A percentile compares a stretch with the other conserved stretches of the same genome.
These are phyloP conservation scores for Alternaria novae-zelandiae DNA, from an alignment of 2,329 filamentous ascomycete species.

Conservation along the genomic window DNA sequence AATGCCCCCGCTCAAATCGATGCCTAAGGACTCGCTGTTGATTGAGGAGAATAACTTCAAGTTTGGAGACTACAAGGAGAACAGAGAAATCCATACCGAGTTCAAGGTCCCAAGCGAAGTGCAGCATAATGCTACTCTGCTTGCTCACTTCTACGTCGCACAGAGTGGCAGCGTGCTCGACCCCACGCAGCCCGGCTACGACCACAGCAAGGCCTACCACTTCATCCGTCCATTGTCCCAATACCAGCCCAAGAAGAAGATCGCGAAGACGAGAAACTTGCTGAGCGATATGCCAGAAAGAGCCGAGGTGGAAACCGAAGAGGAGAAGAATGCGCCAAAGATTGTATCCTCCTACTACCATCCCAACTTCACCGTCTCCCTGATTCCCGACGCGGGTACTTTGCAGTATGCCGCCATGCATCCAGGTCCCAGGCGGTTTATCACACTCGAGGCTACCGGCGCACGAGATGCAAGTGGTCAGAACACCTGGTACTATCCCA, in stretches of 20 bases:
- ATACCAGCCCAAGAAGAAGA: constrained; percentile 90
- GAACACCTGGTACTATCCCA: constrained; percentile 92
- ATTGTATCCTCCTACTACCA: constrained; percentile 88
- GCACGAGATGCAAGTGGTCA: constrained; percentile 83
- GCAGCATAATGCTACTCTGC: constrained; percentile 91
- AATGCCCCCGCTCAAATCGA: constrained; percentile 70
- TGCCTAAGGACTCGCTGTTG: constrained; percentile 72
- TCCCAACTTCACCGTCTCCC: constrained; percentile 87
- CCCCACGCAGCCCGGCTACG: constrained; percentile 73
- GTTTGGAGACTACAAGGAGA: constrained; percentile 79
- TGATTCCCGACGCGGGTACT: constrained; percentile 80
- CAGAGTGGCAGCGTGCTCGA: constrained; percentile 78
- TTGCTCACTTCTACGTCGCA: constrained; percentile 91
- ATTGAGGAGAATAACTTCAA: constrained; percentile 81
- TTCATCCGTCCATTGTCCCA: constrained; percentile 87
- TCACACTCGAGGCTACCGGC: constrained; percentile 79
- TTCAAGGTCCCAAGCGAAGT: constrained; percentile 80
- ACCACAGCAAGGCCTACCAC: constrained; percentile 77
- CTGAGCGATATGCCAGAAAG: constrained; percentile 61
- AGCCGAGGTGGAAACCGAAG: constrained; percentile 58
- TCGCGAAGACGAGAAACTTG: constrained; percentile 84
- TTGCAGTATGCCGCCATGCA: constrained; percentile 71
- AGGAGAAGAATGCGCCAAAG: constrained; percentile 65
- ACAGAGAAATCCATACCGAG: constrained; percentile 75
- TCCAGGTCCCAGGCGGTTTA: constrained; percentile 76